phyloP scores from a whole-genome alignment of 371 early-diverging fungal genomes.

The Mucor racemosus region DNA sequence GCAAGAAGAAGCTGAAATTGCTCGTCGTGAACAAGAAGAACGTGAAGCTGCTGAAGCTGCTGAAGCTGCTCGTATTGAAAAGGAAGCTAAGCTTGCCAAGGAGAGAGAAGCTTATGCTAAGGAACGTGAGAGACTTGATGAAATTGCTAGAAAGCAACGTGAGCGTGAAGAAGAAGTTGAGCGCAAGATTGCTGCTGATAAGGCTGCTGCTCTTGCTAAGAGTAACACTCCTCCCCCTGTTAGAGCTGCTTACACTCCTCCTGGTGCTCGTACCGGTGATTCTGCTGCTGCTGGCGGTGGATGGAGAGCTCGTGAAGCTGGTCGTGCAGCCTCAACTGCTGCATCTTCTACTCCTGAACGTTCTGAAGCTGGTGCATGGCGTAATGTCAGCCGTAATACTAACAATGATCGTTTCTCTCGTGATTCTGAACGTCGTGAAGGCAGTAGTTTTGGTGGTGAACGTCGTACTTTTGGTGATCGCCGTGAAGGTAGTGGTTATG shows the following conservation, averaged over 20 bases:
- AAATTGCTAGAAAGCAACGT: constrained; percentile 43
- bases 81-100: constrained; percentile 38
- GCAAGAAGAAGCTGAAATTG: constrained; percentile 55
- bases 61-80: constrained; percentile 38
- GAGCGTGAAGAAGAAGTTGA: constrained; percentile 51
- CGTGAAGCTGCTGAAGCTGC: constrained; percentile 32
- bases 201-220: constrained; percentile 9
- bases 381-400: background rate
- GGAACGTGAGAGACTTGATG: constrained; percentile 38
- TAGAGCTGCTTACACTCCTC: constrained; percentile 14
- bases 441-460: background rate
- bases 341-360: background rate
- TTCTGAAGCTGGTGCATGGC: constrained; percentile 5
- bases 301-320: constrained; percentile 17
- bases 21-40: constrained; percentile 33
- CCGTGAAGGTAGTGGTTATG: background rate
- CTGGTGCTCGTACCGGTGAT: constrained; percentile 10
- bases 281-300: constrained; percentile 11
- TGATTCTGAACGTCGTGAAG: constrained; percentile 14
- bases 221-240: constrained; percentile 1
- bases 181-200: constrained; percentile 27
- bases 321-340: constrained; percentile 15
- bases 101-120: constrained; percentile 37
- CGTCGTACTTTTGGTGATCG: background rate
- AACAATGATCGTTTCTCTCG: constrained; percentile 14